Conservation (phyloP, 2,329 filamentous ascomycete species). For the Ceratocystis destructans region DNA sequence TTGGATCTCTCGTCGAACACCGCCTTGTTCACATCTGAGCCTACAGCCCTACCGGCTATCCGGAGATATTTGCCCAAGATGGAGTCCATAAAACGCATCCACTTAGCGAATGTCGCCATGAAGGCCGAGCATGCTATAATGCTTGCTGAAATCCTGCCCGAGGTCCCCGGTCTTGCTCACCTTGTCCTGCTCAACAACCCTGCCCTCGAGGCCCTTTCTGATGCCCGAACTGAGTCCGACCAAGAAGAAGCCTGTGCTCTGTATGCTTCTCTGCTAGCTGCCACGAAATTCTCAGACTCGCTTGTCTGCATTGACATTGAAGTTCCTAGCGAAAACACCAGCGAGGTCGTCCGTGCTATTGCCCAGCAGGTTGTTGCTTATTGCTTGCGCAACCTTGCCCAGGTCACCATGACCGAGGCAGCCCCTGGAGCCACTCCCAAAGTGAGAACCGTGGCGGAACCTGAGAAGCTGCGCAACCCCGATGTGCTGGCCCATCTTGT, state of each 20-base stretch:
- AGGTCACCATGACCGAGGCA: constrained; percentile 53
- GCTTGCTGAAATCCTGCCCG: constrained; percentile 77
- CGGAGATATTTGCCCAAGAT: constrained; percentile 73
- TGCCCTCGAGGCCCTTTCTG: constrained; percentile 54
- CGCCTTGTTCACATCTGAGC: constrained; percentile 57
- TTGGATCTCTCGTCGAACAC: constrained; percentile 87
- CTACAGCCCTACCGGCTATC: constrained; percentile 60
- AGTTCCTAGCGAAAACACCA: constrained; percentile 65
- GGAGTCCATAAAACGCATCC: constrained; percentile 63
- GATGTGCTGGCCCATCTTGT: constrained; percentile 80
- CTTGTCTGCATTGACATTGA: constrained; percentile 88
- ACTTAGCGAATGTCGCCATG: constrained; percentile 73
- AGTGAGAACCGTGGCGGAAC: constrained; percentile 18
- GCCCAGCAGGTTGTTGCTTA: constrained; percentile 93
- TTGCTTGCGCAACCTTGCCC: constrained; percentile 81
- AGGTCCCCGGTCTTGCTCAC: constrained; percentile 68
- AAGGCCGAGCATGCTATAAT: constrained; percentile 80
- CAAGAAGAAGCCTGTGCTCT: constrained; percentile 91
- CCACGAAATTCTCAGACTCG: constrained; percentile 66
- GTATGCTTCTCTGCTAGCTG: constrained; percentile 82
- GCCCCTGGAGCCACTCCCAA: constrained; percentile 30
- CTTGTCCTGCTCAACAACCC: constrained; percentile 76
- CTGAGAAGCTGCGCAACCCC: constrained; percentile 36
- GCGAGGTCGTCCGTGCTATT: constrained; percentile 79
- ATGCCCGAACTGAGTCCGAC: constrained; percentile 59